Evolutionary conservation across 768 basidiomycete genomes (phyloP).

Genomic region (Aureoboletus auriporus): DNA sequence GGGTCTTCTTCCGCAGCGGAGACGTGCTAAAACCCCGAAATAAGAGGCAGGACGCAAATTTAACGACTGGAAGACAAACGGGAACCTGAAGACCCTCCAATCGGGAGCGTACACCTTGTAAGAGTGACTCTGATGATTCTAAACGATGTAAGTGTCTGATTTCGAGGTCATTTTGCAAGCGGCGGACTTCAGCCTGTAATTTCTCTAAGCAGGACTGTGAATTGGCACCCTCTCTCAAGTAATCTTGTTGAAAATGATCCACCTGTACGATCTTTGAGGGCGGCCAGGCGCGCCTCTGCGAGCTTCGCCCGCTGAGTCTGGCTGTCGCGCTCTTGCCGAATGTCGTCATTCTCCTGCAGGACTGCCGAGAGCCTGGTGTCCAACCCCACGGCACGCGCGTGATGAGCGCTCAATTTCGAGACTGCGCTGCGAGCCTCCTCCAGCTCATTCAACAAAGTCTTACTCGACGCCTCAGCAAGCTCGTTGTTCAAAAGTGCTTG

Average conservation of each 20-base stretch:
- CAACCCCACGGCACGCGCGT: slow-evolving; percentile 67
- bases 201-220: slow-evolving; percentile 46
- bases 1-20: slow-evolving; percentile 41
- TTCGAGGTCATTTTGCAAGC: slow-evolving; percentile 61
- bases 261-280: slow-evolving; percentile 69
- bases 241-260: slow-evolving; percentile 7
- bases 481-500: slow-evolving; percentile 81
- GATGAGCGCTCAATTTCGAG: slow-evolving; percentile 61
- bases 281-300: slow-evolving; percentile 62
- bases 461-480: slow-evolving; percentile 74
- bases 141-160: slow-evolving; percentile 54
- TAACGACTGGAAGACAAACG: slow-evolving; percentile 34
- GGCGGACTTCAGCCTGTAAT: slow-evolving; percentile 61
- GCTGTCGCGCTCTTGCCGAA: slow-evolving; percentile 75
- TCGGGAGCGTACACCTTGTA: slow-evolving; percentile 61
- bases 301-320: slow-evolving; percentile 62
- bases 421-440: slow-evolving; percentile 68
- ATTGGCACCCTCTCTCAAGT: background rate
- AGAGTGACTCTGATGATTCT: slow-evolving; percentile 62
- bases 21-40: slow-evolving; percentile 32
- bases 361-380: slow-evolving; percentile 60
- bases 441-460: slow-evolving; percentile 67
- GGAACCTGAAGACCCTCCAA: slow-evolving; percentile 58
- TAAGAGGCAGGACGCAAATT: slow-evolving; percentile 11
- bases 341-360: slow-evolving; percentile 77